A percentile compares a stretch with the other conserved stretches of the same genome.
Evolutionary conservation across 495 filamentous ascomycete species (phyloP).

Genomic region (Aspergillus avenaceus): DNA sequence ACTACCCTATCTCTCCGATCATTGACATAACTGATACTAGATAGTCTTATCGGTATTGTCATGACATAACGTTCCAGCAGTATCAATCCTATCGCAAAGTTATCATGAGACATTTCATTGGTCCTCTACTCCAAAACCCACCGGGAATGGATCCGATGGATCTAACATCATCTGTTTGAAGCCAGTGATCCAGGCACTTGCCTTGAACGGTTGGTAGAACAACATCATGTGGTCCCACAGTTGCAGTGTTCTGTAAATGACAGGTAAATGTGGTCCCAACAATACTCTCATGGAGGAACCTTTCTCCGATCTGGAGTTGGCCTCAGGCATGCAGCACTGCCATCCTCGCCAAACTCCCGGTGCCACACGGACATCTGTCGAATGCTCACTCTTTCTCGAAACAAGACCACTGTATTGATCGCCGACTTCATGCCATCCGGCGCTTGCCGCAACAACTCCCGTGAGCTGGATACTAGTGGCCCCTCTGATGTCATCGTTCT

Average conservation of each 20-base stretch:
- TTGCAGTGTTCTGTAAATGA: slow-evolving; percentile 14
- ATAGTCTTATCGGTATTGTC: too few relatives aligned
- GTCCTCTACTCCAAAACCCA: slow-evolving; percentile 24
- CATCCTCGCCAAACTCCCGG: slow-evolving; percentile 20
- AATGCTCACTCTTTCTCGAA: slow-evolving; percentile 22
- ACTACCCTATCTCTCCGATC: too few relatives aligned
- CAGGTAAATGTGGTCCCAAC: slow-evolving; percentile 19
- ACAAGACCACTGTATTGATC: slow-evolving; percentile 16
- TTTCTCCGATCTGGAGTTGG: slow-evolving; percentile 10
- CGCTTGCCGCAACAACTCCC: slow-evolving; percentile 1
- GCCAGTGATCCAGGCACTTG: slow-evolving; percentile 20
- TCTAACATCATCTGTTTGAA: slow-evolving; percentile 22
- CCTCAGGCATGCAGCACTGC: slow-evolving; percentile 21
- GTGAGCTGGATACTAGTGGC: slow-evolving; percentile 9
- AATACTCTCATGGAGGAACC: slow-evolving; percentile 18
- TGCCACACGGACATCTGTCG: slow-evolving; percentile 22
- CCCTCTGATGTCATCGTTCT: slow-evolving; percentile 9
- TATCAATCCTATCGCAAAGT: too few relatives aligned
- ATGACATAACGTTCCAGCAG: too few relatives aligned
- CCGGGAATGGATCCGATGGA: slow-evolving; percentile 18
- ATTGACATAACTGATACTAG: too few relatives aligned
- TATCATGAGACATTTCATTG: slow-evolving; percentile 20
- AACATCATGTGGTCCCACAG: slow-evolving; percentile 9
- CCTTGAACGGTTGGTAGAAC: slow-evolving; percentile 23
- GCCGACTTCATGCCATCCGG: slow-evolving; percentile 4